Base-by-base conservation (phyloP, 225 moss, liverwort and hornwort genomes). In the Polytrichum commune region DNA sequence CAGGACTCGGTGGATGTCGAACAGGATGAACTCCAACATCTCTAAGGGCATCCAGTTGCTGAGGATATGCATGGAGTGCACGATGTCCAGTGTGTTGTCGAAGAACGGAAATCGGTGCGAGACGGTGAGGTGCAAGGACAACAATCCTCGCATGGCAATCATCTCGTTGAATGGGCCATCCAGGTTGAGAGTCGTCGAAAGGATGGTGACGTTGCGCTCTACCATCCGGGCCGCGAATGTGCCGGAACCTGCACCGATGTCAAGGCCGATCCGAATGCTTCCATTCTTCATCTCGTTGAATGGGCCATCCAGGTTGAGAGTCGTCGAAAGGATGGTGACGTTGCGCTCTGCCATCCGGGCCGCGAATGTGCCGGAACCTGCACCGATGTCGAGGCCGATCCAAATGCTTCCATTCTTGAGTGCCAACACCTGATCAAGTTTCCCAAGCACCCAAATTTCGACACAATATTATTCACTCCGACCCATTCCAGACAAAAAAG, bases 11-110 rank as follows among this genome's bases (percentile, higher is more conserved):
- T 87, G 75, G 65, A 87, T 84, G 72, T 87, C 87, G 56, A 65
- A 87, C 7, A 87, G 76, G 63, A 87, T 76, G 67, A 87, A 87
- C 75, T 87, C 87, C 70, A 87, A 62, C 9, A 18, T 77, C 25
- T 81, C 84, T 1, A 73, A 67, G 28, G 87, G 87, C 28, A 87
- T 84, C 87, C 87, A 87, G 66, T 87, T 87, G 65, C 87, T 87
- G 63, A 87, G 74, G 2, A 87, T 78, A 60, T 87, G 87, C 87
- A 87, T 87, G 25, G 87, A 87, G 62, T 87, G 87, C 68, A 87
- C 87, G 29, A 87, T 63, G 55, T 87, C 86, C 62, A 87, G 78
- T 5, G 86, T 83, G 25, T 87, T 83, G 62, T 87, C 86, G 65
- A 81, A 87, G 75, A 87, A 87, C 1, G 87, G 87, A 13, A 87